Conservation (phyloP, 2,329 filamentous ascomycete genomes). For the Camptophora hylomeconis region DNA sequence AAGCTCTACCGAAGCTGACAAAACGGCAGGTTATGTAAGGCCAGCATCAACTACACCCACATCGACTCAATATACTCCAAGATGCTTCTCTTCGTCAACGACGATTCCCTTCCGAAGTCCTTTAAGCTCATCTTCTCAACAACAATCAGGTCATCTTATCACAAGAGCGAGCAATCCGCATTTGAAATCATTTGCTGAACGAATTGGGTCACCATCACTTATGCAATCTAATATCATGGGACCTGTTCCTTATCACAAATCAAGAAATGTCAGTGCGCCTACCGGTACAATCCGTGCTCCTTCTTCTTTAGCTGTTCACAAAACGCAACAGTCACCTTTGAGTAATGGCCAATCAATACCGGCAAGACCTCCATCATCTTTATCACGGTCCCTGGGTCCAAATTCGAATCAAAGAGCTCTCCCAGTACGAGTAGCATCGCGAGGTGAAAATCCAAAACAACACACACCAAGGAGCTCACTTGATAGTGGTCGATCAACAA, state of each 20-base stretch:
- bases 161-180: conserved; percentile 9
- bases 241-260: conserved; percentile 16
- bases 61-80: conserved; percentile 17
- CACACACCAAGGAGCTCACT: conserved; percentile 1
- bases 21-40: conserved; percentile 13
- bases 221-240: conserved; percentile 12
- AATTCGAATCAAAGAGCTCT: too few species aligned
- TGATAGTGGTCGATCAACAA: conserved; percentile 6
- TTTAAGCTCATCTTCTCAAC: conserved; percentile 29
- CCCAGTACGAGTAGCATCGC: conserved; percentile 5
- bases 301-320: conserved; percentile 14
- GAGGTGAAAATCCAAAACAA: neutral
- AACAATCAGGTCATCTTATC: conserved; percentile 12
- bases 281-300: conserved; percentile 16
- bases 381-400: conserved; percentile 10
- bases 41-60: conserved; percentile 11
- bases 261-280: conserved; percentile 9
- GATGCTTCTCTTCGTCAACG: conserved; percentile 24
- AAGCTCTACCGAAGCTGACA: conserved; percentile 40
- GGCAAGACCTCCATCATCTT: conserved; percentile 12
- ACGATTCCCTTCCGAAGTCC: conserved; percentile 29
- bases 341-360: conserved; percentile 4
- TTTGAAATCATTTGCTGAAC: conserved; percentile 16
- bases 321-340: conserved; percentile 10
- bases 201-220: conserved; percentile 12